Percentiles rank a stretch among this genome's conserved stretches.
Conservation (phyloP, 2,329 filamentous ascomycete species). For the Ophioceras dolichostomum region DNA sequence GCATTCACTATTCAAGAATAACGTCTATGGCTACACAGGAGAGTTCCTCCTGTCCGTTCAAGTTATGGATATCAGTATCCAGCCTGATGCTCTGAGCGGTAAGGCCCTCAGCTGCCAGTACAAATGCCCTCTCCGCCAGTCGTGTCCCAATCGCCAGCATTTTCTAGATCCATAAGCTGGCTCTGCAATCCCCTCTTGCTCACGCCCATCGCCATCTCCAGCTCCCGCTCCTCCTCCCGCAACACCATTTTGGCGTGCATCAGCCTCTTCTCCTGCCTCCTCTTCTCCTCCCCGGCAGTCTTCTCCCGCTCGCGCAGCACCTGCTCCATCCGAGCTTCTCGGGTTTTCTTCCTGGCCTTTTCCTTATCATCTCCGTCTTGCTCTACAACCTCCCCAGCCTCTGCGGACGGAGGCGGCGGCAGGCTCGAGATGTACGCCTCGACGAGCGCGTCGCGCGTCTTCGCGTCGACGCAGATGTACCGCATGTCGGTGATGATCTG, state of each 20-base stretch:
- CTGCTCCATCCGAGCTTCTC: no score
- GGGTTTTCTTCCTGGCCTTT: constrained; percentile 36
- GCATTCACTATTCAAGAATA: no score
- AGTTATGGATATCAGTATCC: no score
- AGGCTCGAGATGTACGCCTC: constrained; percentile 55
- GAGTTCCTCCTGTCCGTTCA: no score
- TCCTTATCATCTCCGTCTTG: constrained; percentile 37
- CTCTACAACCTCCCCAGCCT: constrained; percentile 23
- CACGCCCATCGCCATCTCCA: constrained; percentile 57
- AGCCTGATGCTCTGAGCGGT: constrained; percentile 36
- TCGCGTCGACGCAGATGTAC: constrained; percentile 53
- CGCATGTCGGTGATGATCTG: constrained; percentile 53
- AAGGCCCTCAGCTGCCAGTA: neutral
- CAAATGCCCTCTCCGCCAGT: neutral
- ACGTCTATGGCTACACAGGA: no score
- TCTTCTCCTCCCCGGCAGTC: constrained; percentile 50
- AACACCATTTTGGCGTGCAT: constrained; percentile 48
- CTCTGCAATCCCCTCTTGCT: constrained; percentile 53
- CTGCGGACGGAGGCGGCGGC: constrained; percentile 39
- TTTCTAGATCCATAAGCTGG: constrained; percentile 28
- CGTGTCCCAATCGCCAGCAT: neutral
- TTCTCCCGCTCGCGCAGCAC: constrained; percentile 55
- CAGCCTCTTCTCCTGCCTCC: constrained; percentile 44
- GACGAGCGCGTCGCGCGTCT: constrained; percentile 50
- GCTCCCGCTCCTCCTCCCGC: constrained; percentile 53